Evolutionary conservation across 352 stramenopile genomes (phyloP), one percentile per base, ranked within the genome.

Genomic region (Salisapilia sapeloensis): DNA sequence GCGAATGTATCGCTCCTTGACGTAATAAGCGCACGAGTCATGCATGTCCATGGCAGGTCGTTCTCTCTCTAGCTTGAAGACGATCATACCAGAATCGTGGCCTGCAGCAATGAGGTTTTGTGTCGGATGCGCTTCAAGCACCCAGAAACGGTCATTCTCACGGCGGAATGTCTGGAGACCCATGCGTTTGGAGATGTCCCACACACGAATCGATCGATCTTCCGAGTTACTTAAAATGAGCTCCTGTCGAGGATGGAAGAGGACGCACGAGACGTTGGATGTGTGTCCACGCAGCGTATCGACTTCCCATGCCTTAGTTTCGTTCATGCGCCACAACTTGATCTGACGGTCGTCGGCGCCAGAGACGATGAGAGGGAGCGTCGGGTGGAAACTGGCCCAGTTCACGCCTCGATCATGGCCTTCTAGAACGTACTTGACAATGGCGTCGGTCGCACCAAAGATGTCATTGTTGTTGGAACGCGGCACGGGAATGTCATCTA

Each of bases 281-380:
- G 93, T 98, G 56, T 99, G 96, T 29, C 96, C 96, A 16, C 94
- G 82, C 62, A 99, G 93, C 13, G 95, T 99, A 69, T 99, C 95
- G n/a, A 99, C 95, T 56, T 99, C 95, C 96, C 96, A 99, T 1
- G 96, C 96, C 58, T 97, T 96, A 40, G 94, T 99, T 56, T 99
- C 95, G 52, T 96, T 98, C 89, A 98, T 99, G 43, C 85, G 69
- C 94, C 94, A 99, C n/a, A 99, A 67, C 65, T 98, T 98, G 37
- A 98, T 94, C 57, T 98, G 94, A 29, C 95, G 84, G 60, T 99
- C 96, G 75, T 99, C 96, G 6, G 96, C 94, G 12, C 94, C 96
- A 23, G 82, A 97, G 22, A 98, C 91, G 42, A 99, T 94, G 9
- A 99, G 66, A 24, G 95, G 95, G 23, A 99, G 64, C 23, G 87